Evolutionary conservation across 768 basidiomycete genomes (phyloP).

Genomic region (Lyophyllum semitale): DNA sequence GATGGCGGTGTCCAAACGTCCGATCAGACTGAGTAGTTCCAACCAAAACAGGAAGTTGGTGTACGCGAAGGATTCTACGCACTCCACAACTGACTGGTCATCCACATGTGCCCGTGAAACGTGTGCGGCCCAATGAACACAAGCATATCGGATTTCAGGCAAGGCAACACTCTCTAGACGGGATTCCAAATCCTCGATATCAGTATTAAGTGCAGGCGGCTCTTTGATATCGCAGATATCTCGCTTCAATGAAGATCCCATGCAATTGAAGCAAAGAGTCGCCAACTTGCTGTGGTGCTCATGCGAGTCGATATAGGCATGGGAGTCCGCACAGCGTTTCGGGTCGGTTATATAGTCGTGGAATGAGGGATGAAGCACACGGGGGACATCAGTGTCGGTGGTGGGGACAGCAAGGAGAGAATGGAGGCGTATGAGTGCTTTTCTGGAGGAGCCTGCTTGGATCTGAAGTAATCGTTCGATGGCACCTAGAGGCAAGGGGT

Average conservation of each 20-base stretch:
- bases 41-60: slow-evolving; percentile 6
- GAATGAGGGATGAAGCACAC: slow-evolving; percentile 12
- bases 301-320: background rate
- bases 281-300: slow-evolving; percentile 5
- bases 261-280: background rate
- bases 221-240: slow-evolving; percentile 8
- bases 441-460: background rate
- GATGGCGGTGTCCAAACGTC: background rate
- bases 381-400: slow-evolving; percentile 2
- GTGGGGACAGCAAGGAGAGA: slow-evolving; percentile 5
- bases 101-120: background rate
- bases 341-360: slow-evolving; percentile 10
- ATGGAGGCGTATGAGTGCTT: slow-evolving; percentile 4
- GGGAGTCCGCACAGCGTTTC: background rate
- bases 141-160: background rate
- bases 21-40: background rate
- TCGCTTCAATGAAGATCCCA: slow-evolving; percentile 1
- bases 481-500: slow-evolving; percentile 1
- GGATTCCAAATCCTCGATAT: slow-evolving; percentile 1
- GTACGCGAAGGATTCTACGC: slow-evolving; percentile 2
- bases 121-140: slow-evolving; percentile 10
- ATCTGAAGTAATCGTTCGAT: slow-evolving; percentile 5
- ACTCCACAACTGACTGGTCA: background rate
- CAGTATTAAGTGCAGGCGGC: background rate
- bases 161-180: background rate